Conservation (phyloP, 805 yeast species). For the Saccharomycopsis olivae region DNA sequence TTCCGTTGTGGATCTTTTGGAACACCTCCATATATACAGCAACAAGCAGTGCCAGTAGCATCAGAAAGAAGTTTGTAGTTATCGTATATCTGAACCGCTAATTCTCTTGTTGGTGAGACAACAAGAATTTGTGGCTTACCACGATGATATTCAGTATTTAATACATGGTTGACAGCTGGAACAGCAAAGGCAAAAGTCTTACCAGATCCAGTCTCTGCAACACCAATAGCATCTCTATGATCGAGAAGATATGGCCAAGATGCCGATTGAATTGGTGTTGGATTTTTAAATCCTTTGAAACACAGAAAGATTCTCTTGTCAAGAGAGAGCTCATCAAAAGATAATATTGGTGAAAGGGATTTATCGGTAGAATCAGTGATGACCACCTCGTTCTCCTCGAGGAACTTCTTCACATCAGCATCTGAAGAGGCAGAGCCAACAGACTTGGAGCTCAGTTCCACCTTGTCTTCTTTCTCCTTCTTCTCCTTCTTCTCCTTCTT, state of each 20-base stretch:
- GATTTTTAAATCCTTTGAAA: constrained; percentile 67
- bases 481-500: constrained; percentile 24
- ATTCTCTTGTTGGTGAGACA: constrained; percentile 94
- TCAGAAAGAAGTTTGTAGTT: constrained; percentile 58
- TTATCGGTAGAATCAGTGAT: constrained; percentile 54
- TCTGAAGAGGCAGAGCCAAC: constrained; percentile 34
- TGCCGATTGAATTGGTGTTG: constrained; percentile 92
- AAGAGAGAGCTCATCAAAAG: constrained; percentile 52
- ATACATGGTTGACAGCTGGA: constrained; percentile 78
- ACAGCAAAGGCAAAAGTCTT: constrained; percentile 96
- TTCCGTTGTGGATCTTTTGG: constrained; percentile 85
- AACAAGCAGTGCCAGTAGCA: constrained; percentile 53
- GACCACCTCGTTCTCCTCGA: constrained; percentile 62
- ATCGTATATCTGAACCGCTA: constrained; percentile 89
- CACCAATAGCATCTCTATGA: constrained; percentile 85
- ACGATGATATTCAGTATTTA: constrained; percentile 26
- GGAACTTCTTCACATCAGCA: constrained; percentile 50
- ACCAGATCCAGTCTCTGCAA: constrained; percentile 98
- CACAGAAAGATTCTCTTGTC: constrained; percentile 47
- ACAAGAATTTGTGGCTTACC: constrained; percentile 63
- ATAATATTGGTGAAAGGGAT: constrained; percentile 55
- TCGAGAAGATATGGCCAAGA: constrained; percentile 86
- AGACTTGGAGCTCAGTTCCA: too few relatives aligned
- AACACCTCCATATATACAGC: constrained; percentile 95
- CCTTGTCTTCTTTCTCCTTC: constrained; percentile 3